Evolutionary conservation across 371 early-diverging fungal species (phyloP).

Genomic region (Sporodiniella umbellata): DNA sequence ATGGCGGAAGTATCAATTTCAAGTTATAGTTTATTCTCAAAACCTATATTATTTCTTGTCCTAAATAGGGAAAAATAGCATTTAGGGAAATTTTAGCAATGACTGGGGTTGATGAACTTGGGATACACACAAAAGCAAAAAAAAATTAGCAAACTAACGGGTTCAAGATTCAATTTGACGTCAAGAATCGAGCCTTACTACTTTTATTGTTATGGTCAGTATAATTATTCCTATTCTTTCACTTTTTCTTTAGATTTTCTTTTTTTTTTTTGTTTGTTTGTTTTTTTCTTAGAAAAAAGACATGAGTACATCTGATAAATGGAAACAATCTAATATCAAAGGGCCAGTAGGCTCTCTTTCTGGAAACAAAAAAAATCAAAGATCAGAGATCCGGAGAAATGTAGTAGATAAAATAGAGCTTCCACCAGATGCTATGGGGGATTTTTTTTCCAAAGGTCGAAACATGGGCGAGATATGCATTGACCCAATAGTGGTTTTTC

Average conservation of each 20-base stretch:
- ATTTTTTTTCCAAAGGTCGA: background rate
- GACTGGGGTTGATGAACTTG: too few relatives aligned
- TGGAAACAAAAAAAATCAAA: background rate
- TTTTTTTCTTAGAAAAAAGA: background rate
- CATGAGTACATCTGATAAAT: too few relatives aligned
- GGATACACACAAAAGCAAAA: background rate
- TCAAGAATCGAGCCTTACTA: too few relatives aligned
- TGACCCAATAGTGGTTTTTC: constrained; percentile 1
- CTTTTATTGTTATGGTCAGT: background rate
- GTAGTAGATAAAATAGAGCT: background rate
- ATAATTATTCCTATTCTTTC: background rate
- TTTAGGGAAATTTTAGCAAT: too few relatives aligned
- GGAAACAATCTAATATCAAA: background rate
- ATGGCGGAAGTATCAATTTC: too few relatives aligned
- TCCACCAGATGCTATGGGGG: background rate
- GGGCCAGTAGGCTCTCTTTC: background rate
- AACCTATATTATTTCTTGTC: too few relatives aligned
- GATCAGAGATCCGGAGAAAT: constrained; percentile 1
- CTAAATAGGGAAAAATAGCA: too few relatives aligned
- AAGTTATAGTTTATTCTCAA: too few relatives aligned
- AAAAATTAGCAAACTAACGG: background rate
- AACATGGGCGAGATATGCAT: background rate
- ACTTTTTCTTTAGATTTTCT: background rate
- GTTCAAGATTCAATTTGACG: background rate
- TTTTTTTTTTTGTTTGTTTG: background rate